Conservation (phyloP, 148 eudicot genomes). For the Amaranthus cruentus region DNA sequence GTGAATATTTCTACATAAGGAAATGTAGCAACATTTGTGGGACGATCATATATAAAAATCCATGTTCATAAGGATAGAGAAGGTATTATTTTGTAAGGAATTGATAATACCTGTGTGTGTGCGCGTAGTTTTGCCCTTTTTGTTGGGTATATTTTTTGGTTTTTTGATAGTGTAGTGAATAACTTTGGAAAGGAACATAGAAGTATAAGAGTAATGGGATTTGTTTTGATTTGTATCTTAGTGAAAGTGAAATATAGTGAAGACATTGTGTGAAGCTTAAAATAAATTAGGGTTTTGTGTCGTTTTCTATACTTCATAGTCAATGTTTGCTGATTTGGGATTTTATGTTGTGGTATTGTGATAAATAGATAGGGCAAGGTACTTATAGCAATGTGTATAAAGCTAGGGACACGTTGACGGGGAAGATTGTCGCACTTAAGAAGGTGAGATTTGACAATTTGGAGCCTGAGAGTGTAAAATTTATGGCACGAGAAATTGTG, state of each 20-base stretch:
- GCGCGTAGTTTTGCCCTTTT: too few species aligned
- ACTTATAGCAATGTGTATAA: constrained; percentile 92
- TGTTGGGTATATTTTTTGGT: too few species aligned
- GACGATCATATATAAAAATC: too few species aligned
- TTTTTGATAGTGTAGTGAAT: too few species aligned
- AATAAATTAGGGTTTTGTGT: not conserved
- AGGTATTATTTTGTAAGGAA: too few species aligned
- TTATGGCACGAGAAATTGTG: constrained; percentile 86
- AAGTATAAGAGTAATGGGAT: too few species aligned
- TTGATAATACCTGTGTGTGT: too few species aligned
- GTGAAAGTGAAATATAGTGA: not conserved
- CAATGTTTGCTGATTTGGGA: constrained; percentile 7
- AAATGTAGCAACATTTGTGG: too few species aligned
- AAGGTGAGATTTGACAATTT: constrained; percentile 86
- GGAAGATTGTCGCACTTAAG: constrained; percentile 74
- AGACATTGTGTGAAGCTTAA: not conserved
- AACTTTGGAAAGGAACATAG: too few species aligned
- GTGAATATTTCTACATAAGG: too few species aligned
- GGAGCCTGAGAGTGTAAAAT: constrained; percentile 86
- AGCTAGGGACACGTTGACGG: constrained; percentile 67
- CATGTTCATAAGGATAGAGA: too few species aligned
- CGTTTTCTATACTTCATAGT: not conserved
- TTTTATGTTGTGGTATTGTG: not conserved
- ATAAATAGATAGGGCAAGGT: constrained; percentile 78
- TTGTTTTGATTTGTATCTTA: too few species aligned